Evolutionary conservation across 345 rosid species (phyloP).

Genomic region (Eucalyptus polyanthemos): DNA sequence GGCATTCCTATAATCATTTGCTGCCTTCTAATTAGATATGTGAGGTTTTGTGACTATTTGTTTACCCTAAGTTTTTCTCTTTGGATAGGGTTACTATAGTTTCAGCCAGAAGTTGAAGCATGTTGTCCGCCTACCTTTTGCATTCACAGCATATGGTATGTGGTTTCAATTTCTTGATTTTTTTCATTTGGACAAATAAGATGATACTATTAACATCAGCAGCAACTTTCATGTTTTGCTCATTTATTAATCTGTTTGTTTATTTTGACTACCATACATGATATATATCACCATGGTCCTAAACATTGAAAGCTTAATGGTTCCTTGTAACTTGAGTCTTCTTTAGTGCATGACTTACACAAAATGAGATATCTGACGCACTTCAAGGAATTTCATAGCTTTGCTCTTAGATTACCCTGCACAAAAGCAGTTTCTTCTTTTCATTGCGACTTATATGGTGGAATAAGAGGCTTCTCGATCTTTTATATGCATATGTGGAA

Average conservation of each 20-base stretch:
- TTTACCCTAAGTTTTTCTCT: not conserved
- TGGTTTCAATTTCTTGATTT: not conserved
- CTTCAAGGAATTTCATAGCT: not conserved
- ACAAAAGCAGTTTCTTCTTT: not conserved
- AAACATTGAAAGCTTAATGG: not conserved
- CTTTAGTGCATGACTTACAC: not conserved
- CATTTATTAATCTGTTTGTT: not conserved
- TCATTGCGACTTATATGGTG: not conserved
- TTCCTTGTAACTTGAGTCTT: not conserved
- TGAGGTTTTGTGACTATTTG: not conserved
- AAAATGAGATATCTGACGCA: not conserved
- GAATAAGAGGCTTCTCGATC: not conserved
- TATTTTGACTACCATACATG: not conserved
- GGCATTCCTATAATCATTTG: not conserved
- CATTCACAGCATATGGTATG: slow-evolving; percentile 77
- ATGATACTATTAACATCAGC: not conserved
- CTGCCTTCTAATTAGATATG: not conserved
- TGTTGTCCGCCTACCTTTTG: slow-evolving; percentile 83
- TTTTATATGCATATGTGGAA: not conserved
- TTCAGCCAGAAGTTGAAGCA: slow-evolving; percentile 98
- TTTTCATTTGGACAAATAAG: not conserved
- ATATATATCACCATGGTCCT: not conserved
- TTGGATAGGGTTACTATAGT: slow-evolving; percentile 80
- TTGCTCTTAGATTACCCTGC: not conserved
- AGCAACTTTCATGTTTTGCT: not conserved